Conservation (phyloP, 2,329 filamentous ascomycete species). For the Verruconis gallopava region DNA sequence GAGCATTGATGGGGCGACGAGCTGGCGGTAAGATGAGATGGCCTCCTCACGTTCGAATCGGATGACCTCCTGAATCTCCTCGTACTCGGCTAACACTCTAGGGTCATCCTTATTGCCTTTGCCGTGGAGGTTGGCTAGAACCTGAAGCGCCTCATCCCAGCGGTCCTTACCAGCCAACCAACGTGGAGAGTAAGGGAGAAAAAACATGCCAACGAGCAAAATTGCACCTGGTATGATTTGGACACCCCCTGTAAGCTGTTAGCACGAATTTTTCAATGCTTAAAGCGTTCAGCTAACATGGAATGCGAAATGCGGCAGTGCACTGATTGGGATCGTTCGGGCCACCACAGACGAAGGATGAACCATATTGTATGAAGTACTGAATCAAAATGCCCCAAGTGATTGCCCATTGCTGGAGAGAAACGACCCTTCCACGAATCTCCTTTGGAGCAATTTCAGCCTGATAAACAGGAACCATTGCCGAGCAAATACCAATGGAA, state of each 20-base stretch:
- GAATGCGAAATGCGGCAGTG: neutral
- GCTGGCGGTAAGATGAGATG: conserved; percentile 35
- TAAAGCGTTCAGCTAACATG: neutral
- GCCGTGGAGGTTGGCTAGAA: conserved; percentile 44
- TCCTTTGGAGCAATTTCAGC: conserved; percentile 56
- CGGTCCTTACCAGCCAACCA: conserved; percentile 58
- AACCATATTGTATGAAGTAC: conserved; percentile 54
- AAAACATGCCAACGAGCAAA: conserved; percentile 27
- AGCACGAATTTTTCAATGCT: conserved; percentile 18
- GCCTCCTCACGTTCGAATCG: conserved; percentile 41
- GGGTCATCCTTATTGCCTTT: conserved; percentile 42
- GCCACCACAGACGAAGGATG: conserved; percentile 39
- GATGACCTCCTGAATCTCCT: conserved; percentile 45
- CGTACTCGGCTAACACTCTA: conserved; percentile 49
- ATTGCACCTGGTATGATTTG: conserved; percentile 29
- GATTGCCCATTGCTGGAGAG: conserved; percentile 52
- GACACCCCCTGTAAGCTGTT: conserved; percentile 31
- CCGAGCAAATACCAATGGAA: conserved; percentile 77
- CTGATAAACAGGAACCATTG: conserved; percentile 87
- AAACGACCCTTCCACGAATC: conserved; percentile 42
- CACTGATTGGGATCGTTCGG: conserved; percentile 28
- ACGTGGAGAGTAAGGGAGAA: conserved; percentile 42
- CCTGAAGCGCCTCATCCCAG: conserved; percentile 47
- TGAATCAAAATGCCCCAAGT: conserved; percentile 53
- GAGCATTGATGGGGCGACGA: conserved; percentile 39